Conservation (phyloP, 2,329 filamentous ascomycete species). For the Penicillium sp. region DNA sequence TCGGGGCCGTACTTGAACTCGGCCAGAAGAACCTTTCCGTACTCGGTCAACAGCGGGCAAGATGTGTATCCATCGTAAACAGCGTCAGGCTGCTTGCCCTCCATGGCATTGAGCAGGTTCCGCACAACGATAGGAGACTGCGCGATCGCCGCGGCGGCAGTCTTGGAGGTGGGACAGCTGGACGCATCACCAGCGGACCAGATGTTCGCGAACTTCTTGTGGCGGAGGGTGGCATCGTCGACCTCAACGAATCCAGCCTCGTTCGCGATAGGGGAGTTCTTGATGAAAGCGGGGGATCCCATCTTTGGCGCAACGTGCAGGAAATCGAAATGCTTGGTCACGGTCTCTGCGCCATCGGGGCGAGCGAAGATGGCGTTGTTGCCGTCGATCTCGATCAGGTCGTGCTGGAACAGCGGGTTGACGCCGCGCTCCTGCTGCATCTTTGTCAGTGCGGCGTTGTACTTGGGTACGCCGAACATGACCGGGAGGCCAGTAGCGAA, state of each 20-base stretch:
- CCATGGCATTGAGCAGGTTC: constrained; percentile 48
- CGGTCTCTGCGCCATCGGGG: constrained; percentile 44
- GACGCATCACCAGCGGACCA: constrained; percentile 62
- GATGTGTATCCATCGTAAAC: constrained; percentile 58
- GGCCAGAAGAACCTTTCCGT: constrained; percentile 63
- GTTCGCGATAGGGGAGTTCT: constrained; percentile 56
- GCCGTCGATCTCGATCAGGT: constrained; percentile 55
- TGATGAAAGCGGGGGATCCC: constrained; percentile 57
- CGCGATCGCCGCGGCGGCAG: constrained; percentile 54
- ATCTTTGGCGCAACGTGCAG: constrained; percentile 61
- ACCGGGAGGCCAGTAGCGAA: constrained; percentile 57
- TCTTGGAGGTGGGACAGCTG: constrained; percentile 60
- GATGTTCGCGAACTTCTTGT: constrained; percentile 57
- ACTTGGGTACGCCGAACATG: constrained; percentile 65
- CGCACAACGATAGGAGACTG: constrained; percentile 54
- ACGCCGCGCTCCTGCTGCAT: constrained; percentile 57
- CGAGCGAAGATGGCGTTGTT: constrained; percentile 54
- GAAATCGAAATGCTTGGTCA: constrained; percentile 54
- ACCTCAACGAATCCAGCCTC: constrained; percentile 60
- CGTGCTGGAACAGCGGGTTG: constrained; percentile 60
- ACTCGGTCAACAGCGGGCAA: constrained; percentile 56
- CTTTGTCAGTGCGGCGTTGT: constrained; percentile 55
- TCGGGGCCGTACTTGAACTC: constrained; percentile 66
- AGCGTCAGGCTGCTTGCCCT: constrained; percentile 48
- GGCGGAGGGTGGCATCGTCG: constrained; percentile 53